These are phyloP conservation scores for Byssochlamys sp. DNA, from an alignment of 2,329 filamentous ascomycete species.

Conservation along the genomic window DNA sequence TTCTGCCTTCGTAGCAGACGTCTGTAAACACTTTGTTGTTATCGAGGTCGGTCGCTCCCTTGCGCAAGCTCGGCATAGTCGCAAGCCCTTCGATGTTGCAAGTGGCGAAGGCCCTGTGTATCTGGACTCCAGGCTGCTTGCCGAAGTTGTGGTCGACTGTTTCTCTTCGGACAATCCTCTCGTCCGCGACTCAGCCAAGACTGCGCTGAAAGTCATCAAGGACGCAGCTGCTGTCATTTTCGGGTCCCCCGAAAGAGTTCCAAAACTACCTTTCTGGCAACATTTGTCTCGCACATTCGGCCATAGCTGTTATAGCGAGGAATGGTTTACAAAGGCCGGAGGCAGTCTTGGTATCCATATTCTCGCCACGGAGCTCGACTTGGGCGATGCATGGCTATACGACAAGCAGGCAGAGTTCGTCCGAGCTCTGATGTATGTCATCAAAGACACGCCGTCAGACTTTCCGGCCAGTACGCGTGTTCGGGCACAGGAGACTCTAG, in stretches of 20 bases:
- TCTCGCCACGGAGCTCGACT: constrained; percentile 70
- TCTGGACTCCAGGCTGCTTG: constrained; percentile 76
- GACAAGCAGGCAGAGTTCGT: constrained; percentile 79
- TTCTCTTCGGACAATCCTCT: constrained; percentile 72
- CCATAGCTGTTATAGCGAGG: constrained; percentile 91
- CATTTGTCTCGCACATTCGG: constrained; percentile 76
- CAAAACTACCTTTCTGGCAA: constrained; percentile 72
- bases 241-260: constrained; percentile 60
- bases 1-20: constrained; percentile 62
- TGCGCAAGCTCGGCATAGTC: constrained; percentile 65
- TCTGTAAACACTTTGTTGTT: constrained; percentile 83
- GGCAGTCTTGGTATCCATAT: constrained; percentile 84
- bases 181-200: constrained; percentile 73
- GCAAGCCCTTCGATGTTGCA: constrained; percentile 70
- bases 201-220: constrained; percentile 67
- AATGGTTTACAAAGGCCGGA: constrained; percentile 96
- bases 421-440: constrained; percentile 85
- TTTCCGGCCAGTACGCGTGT: constrained; percentile 79
- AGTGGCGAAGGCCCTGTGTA: constrained; percentile 78
- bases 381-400: constrained; percentile 74
- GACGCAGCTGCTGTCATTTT: constrained; percentile 70
- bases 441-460: constrained; percentile 95
- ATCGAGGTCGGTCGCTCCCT: constrained; percentile 82
- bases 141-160: constrained; percentile 81
- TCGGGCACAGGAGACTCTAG: constrained; percentile 72